These are phyloP conservation scores for Dendrobium huoshanense DNA, from an alignment of 106 monocot species.

Conservation along the genomic window DNA sequence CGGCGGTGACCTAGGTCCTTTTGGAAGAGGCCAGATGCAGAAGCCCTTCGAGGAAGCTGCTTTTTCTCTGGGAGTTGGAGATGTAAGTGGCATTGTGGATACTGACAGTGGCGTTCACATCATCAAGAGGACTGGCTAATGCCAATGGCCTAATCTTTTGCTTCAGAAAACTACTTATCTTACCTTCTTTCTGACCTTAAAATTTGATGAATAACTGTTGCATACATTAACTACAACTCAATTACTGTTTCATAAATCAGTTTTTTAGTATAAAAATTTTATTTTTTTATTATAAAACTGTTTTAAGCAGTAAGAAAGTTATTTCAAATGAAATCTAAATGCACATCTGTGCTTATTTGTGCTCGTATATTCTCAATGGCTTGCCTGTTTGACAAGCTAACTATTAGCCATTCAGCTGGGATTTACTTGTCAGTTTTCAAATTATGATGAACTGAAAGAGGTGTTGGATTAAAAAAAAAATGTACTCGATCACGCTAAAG, in stretches of 20 bases:
- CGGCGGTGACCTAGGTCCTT: slow-evolving; percentile 80
- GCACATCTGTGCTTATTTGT: background rate
- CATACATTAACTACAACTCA: background rate
- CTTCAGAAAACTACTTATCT: background rate
- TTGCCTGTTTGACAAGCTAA: no score
- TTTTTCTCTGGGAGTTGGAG: slow-evolving; percentile 48
- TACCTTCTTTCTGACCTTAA: background rate
- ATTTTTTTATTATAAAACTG: no score
- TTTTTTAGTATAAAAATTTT: no score
- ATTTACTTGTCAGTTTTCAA: no score
- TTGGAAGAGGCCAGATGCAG: slow-evolving; percentile 69
- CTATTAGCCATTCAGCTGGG: no score
- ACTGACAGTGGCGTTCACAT: slow-evolving; percentile 93
- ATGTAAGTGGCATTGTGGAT: slow-evolving; percentile 61
- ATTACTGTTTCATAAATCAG: background rate
- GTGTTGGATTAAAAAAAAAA: no score
- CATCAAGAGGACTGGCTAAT: slow-evolving; percentile 69
- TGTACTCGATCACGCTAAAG: no score
- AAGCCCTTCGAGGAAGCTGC: slow-evolving; percentile 64
- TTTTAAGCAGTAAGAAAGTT: no score
- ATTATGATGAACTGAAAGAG: no score
- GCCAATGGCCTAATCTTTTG: background rate
- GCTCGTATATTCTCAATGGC: background rate
- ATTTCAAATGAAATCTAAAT: no score
- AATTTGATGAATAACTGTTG: background rate